A percentile compares a stretch with the other conserved stretches of the same genome.
phyloP scores from a whole-genome alignment of 768 basidiomycete species.

The Pleurotus giganteus region DNA sequence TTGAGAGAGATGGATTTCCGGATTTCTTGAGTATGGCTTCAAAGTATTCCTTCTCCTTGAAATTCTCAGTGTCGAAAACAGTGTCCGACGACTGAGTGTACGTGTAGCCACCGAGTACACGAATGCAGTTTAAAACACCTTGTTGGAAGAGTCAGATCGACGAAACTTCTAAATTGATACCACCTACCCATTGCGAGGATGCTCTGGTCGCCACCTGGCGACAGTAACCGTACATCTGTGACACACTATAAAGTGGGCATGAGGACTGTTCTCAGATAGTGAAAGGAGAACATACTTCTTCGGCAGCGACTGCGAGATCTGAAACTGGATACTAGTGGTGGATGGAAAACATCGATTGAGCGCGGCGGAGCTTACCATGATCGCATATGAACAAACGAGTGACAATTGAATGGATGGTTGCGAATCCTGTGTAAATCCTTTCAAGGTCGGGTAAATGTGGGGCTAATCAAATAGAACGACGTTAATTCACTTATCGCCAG shows the following conservation, averaged over 20 bases:
- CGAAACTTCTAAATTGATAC: not conserved
- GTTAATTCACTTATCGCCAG: conserved; percentile 62
- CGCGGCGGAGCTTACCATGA: conserved; percentile 42
- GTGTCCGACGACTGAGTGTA: conserved; percentile 44
- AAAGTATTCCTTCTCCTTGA: conserved; percentile 54
- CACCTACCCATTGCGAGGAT: conserved; percentile 52
- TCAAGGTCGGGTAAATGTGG: no score
- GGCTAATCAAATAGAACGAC: no score
- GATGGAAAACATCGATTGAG: not conserved
- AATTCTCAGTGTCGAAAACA: conserved; percentile 59
- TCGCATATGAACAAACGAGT: conserved; percentile 60
- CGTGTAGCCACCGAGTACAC: conserved; percentile 64
- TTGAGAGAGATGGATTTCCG: conserved; percentile 47
- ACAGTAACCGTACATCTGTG: conserved; percentile 54
- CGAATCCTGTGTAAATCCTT: conserved; percentile 66
- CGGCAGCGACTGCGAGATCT: conserved; percentile 53
- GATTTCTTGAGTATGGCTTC: conserved; percentile 39
- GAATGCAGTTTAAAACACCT: conserved; percentile 63
- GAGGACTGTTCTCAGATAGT: not conserved
- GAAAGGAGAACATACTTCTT: conserved; percentile 46
- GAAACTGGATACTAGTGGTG: conserved; percentile 41
- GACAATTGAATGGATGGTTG: conserved; percentile 51
- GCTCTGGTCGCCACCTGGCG: conserved; percentile 50
- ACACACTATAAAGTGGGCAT: conserved; percentile 37
- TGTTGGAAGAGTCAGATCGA: not conserved